Percentiles rank a stretch among this genome's conserved stretches.
phyloP scores from a whole-genome alignment of 306 rosid genomes.

The Prunus mongolica region DNA sequence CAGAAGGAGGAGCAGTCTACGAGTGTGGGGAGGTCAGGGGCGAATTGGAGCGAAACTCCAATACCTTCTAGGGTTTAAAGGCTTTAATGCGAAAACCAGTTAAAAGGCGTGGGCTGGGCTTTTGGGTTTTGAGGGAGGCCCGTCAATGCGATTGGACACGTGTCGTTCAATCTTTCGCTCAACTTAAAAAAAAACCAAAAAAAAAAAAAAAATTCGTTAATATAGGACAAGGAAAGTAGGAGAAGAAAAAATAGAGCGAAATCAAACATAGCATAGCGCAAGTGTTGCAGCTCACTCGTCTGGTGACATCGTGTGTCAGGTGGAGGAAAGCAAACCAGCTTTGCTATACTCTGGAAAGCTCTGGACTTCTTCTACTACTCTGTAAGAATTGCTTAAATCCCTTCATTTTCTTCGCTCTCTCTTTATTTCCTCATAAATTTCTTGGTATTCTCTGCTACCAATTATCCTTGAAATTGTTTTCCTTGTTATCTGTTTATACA shows the following conservation, averaged over 20 bases:
- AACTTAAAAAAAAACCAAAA: neutral
- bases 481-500: neutral
- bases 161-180: neutral
- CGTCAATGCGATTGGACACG: neutral
- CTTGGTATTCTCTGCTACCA: neutral
- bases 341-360: neutral
- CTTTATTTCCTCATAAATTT: neutral
- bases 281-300: neutral
- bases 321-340: constrained; percentile 11
- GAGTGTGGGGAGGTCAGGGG: neutral
- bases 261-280: neutral
- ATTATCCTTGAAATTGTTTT: neutral
- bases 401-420: neutral
- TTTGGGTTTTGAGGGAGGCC: neutral
- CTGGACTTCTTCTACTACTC: neutral
- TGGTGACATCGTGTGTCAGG: constrained; percentile 11
- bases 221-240: neutral
- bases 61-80: neutral
- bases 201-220: neutral
- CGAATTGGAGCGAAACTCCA: constrained; percentile 2
- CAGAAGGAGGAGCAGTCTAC: neutral
- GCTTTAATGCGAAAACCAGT: neutral
- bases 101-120: neutral
- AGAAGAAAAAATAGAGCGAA: neutral
- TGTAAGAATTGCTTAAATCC: constrained; percentile 5